Base-by-base conservation (phyloP, 2,329 filamentous ascomycete species). In the Ciborinia camelliae region DNA sequence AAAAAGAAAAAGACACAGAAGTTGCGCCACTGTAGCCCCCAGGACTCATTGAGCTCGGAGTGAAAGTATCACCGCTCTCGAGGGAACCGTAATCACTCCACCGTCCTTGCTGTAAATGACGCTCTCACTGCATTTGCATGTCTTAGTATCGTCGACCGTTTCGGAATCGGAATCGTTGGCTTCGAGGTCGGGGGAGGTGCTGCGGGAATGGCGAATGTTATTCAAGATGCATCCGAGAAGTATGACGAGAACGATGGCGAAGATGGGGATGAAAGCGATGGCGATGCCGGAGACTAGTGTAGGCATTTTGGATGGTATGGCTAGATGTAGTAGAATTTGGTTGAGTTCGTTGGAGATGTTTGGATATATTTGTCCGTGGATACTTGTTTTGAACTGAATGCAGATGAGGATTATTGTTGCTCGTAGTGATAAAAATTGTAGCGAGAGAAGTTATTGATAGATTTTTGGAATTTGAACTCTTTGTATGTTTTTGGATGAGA, bases 391-490 rank as follows among this genome's bases (percentile, higher is more conserved):
- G 23, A 7, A 0, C 12, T 28, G 15, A 28, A 18, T 7, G 23
- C 20, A 8, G 35, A 1, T 20, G 10, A 12, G 4, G 4, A 10
- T 20, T 0, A 26, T 54, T 54, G 32, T 54, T 14, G 20, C 10
- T 23, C 0, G 15, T 1, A 37, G 18, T 12, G n/a, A 12, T 3
- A 3, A 8, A 8, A 4, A 2, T 9, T 35, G 1, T 53, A 5
- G 15, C 12, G 0, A 26, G n/a, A 37, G 32, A 2, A 35, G 2
- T 10, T 28, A 0, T 12, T 1, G 14, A 26, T 9, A 8, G 5
- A 15, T 35, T 23, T 0, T 15, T 23, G 10, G 6, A 8, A 7
- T 18, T 18, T 39, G n/a, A 20, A 28, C 3, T 39, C 2, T 14
- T 28, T 4, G 1, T 10, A 18, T 54, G 20, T 18, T 53, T 37